These are phyloP conservation scores for Candida boleticola DNA, from an alignment of 805 yeast species.

Conservation along the genomic window DNA sequence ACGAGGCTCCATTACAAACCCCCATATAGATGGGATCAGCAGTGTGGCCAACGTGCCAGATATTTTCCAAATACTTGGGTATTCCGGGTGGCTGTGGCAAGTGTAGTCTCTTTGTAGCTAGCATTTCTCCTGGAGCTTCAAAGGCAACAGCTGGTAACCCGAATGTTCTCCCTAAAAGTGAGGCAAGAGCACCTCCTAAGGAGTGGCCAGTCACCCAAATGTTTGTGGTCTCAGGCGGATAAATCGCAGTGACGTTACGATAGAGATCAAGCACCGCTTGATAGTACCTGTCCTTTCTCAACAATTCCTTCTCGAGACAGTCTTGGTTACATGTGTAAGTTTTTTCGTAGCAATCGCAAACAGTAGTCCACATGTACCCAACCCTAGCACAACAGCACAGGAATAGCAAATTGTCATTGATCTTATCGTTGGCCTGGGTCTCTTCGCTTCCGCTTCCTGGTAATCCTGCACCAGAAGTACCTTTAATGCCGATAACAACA, in stretches of 20 bases:
- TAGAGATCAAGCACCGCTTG: slow-evolving; percentile 76
- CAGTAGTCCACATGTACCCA: slow-evolving; percentile 88
- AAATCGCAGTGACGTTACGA: slow-evolving; percentile 61
- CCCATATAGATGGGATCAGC: slow-evolving; percentile 98
- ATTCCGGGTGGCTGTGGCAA: slow-evolving; percentile 92
- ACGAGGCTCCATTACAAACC: slow-evolving; percentile 90
- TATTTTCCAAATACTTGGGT: slow-evolving; percentile 71
- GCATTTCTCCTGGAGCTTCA: slow-evolving; percentile 89
- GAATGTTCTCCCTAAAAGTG: slow-evolving; percentile 80
- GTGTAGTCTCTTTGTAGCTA: slow-evolving; percentile 82
- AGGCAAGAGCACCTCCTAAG: slow-evolving; percentile 83
- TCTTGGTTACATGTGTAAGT: slow-evolving; percentile 86
- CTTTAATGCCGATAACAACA: slow-evolving; percentile 81
- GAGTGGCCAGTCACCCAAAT: slow-evolving; percentile 97
- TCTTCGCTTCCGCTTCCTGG: slow-evolving; percentile 53
- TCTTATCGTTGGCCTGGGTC: slow-evolving; percentile 76
- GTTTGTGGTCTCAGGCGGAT: slow-evolving; percentile 59
- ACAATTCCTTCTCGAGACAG: slow-evolving; percentile 76
- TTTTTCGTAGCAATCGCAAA: slow-evolving; percentile 86
- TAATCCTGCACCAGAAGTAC: slow-evolving; percentile 79
- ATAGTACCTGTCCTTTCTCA: slow-evolving; percentile 77
- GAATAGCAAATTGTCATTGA: slow-evolving; percentile 84
- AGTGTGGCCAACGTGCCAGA: slow-evolving; percentile 95
- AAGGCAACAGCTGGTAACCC: slow-evolving; percentile 88
- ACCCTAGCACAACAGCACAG: slow-evolving; percentile 96